These are phyloP conservation scores for Mortierella sp. DNA, from an alignment of 371 early-diverging fungal species.

Conservation along the genomic window DNA sequence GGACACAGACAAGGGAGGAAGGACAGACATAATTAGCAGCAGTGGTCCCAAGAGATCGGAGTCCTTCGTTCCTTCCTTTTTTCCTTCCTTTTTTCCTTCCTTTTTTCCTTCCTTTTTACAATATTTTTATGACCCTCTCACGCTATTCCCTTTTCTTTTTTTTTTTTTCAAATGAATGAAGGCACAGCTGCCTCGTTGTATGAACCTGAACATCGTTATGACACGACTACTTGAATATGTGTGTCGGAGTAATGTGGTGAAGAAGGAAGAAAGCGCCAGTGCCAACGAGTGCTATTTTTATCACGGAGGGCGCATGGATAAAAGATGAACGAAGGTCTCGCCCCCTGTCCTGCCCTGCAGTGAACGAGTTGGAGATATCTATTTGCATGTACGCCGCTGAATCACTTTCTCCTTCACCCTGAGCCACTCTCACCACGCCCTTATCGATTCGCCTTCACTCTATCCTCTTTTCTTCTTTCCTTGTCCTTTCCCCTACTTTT, in stretches of 20 bases:
- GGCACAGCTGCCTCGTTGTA: background rate
- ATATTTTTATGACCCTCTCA: background rate
- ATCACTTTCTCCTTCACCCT: background rate
- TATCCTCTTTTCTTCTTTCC: background rate
- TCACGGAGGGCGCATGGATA: background rate
- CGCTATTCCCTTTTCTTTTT: background rate
- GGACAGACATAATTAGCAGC: background rate
- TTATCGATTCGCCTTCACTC: background rate
- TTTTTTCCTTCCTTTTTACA: background rate
- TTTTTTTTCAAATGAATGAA: background rate
- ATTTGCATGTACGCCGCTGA: background rate
- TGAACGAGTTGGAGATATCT: too few relatives aligned
- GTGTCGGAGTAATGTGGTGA: background rate
- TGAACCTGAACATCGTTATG: background rate
- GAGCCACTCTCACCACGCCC: background rate
- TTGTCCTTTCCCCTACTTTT: background rate
- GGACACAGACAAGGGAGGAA: background rate
- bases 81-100: too few relatives aligned
- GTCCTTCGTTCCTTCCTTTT: background rate
- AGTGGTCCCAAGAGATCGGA: background rate
- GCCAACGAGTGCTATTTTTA: slow-evolving; percentile 1
- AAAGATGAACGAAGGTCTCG: background rate
- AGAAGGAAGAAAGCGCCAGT: background rate
- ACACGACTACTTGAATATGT: background rate
- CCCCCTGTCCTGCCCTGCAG: background rate